A percentile compares a stretch with the other conserved stretches of the same genome.
phyloP scores from a whole-genome alignment of 257 asterid genomes.

The Solanum clarkiae region DNA sequence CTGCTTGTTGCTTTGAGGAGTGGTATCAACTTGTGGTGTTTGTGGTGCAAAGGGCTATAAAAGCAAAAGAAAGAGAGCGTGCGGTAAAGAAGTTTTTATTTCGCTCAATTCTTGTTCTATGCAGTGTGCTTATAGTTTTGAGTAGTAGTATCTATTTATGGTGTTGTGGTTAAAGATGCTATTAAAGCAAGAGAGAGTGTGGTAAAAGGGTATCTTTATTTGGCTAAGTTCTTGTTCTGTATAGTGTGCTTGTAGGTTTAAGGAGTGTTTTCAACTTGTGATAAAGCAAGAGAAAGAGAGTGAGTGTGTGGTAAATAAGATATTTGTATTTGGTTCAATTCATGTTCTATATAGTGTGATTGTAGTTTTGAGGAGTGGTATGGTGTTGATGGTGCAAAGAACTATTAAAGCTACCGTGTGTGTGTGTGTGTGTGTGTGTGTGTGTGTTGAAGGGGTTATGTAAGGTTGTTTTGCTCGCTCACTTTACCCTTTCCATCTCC shows the following conservation, averaged over 20 bases:
- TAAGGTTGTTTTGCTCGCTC: not conserved
- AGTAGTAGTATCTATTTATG: not conserved
- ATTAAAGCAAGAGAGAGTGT: not conserved
- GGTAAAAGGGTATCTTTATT: not conserved
- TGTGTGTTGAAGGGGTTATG: not conserved
- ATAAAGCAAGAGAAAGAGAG: not conserved
- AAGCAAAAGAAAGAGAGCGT: not conserved
- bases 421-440: not conserved
- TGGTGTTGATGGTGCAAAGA: not conserved
- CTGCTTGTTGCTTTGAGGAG: not conserved
- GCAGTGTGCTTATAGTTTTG: not conserved
- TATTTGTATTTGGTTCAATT: not conserved
- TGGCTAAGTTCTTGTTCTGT: not conserved
- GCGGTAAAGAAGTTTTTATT: not conserved
- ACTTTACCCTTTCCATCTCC: not conserved
- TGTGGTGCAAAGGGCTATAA: not conserved
- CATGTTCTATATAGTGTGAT: not conserved
- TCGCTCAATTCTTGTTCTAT: not conserved
- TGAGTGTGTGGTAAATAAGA: no score
- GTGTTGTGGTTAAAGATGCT: not conserved
- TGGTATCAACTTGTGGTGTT: not conserved
- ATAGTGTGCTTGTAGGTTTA: not conserved
- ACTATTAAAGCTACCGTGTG: not conserved
- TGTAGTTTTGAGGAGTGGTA: not conserved
- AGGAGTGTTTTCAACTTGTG: not conserved